Evolutionary conservation across 176 grass and related monocot species (phyloP), one percentile per base, ranked within the genome.

Genomic region (Oryza brachyantha): DNA sequence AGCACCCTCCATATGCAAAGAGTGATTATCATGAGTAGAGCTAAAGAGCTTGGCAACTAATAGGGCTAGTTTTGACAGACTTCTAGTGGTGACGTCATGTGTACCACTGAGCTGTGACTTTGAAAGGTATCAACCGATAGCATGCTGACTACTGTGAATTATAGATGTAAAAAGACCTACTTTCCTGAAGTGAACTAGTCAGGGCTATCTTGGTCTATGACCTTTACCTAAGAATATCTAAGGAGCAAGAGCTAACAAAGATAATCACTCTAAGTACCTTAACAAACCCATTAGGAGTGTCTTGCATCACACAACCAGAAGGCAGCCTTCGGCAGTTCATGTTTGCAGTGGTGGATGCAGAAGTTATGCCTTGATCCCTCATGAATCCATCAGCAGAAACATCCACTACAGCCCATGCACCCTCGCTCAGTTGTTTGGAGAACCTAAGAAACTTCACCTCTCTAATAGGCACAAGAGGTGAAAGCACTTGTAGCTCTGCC

Each of bases 301-400:
- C 92, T 69, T 96, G 81, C 83, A 99, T 64, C 61, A 99, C 64
- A 61, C 90, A 96, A 29, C 96, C 96, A 61, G 96, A 99, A 81
- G 96, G 96, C 43, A 96, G 76, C 80, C 96, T 74, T 16, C 88
- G 77, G 59, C 81, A 93, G 29, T 87, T 93, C 78, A 62, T 83
- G 77, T 46, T 80, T 85, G 83, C 79, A 48, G 74, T 63, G 7
- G 86, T 60, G 38, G 73, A 79, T 24, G 42, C 25, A 14, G 84
- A 77, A n/a, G 22, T 52, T 7, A 77, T 67, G 46, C 68, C 38
- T 28, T 84, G 89, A 35, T 93, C 88, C 83, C 70, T 85, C 46
- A 82, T 43, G 37, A 89, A 71, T 76, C 57, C 92, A 75, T 96
- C 96, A 58, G 89, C n/a, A 14, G 96, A 99, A 68, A 95, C 92